These are phyloP conservation scores for Neurospora sp. DNA, from an alignment of 2,329 filamentous ascomycete genomes.

Conservation along the genomic window DNA sequence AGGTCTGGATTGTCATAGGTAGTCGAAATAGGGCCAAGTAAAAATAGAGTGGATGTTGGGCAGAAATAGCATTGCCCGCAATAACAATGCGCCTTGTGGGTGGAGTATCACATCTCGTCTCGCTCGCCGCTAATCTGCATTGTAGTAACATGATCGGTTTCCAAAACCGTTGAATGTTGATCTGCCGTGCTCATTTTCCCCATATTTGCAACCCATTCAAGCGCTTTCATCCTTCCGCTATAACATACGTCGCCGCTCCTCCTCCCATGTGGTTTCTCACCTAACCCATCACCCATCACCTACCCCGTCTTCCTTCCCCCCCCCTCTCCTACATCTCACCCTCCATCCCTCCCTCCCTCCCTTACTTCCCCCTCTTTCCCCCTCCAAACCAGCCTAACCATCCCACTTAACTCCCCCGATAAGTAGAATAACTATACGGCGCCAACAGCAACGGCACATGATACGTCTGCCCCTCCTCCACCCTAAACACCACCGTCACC, in stretches of 20 bases:
- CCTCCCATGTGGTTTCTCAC: neutral
- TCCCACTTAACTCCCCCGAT: constrained; percentile 55
- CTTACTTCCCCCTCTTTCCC: constrained; percentile 9
- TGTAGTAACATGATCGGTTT: no score
- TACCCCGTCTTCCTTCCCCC: neutral
- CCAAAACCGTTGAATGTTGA: neutral
- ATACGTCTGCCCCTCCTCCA: constrained; percentile 55
- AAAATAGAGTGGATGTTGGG: neutral
- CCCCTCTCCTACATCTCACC: neutral
- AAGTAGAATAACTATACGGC: constrained; percentile 75
- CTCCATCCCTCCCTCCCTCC: neutral
- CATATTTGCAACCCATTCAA: neutral
- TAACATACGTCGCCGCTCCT: neutral
- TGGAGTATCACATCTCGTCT: neutral
- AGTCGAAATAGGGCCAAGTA: neutral
- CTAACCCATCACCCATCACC: neutral
- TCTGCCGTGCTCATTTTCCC: neutral
- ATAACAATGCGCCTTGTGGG: neutral
- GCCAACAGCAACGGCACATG: constrained; percentile 71
- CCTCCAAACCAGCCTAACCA: no score
- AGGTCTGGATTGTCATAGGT: neutral
- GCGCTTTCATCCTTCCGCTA: neutral
- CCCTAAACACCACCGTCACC: constrained; percentile 44
- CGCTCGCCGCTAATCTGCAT: neutral
- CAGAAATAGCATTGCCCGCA: neutral